Conservation (phyloP, 257 asterid species). For the Solanum commersonii region DNA sequence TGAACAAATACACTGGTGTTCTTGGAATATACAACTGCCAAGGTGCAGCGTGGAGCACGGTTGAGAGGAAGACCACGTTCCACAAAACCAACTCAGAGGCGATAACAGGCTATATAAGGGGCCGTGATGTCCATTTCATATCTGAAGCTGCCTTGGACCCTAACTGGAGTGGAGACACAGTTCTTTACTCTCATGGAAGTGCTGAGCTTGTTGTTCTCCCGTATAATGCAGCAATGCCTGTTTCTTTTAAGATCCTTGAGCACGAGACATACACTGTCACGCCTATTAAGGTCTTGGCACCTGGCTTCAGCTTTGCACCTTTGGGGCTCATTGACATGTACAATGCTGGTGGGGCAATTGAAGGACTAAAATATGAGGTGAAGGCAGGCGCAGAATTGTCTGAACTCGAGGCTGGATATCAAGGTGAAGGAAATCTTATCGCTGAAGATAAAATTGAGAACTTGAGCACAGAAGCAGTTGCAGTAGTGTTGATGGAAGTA, state of each 20-base stretch:
- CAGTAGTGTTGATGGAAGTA: conserved; percentile 38
- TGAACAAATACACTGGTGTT: conserved; percentile 72
- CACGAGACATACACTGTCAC: conserved; percentile 67
- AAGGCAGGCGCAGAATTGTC: conserved; percentile 21
- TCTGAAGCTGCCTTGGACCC: conserved; percentile 42
- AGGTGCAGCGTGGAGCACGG: conserved; percentile 78
- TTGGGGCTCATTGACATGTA: conserved; percentile 73
- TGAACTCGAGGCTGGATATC: conserved; percentile 15
- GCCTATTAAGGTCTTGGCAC: conserved; percentile 42
- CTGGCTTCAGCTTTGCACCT: conserved; percentile 51
- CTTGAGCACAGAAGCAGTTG: conserved; percentile 25
- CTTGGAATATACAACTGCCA: conserved; percentile 89
- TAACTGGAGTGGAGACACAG: conserved; percentile 61
- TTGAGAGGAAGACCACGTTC: conserved; percentile 68
- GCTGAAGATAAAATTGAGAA: conserved; percentile 16
- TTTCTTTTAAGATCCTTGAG: conserved; percentile 76
- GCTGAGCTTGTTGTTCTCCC: conserved; percentile 33
- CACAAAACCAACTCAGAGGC: conserved; percentile 53
- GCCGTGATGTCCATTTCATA: conserved; percentile 65
- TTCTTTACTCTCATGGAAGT: conserved; percentile 33
- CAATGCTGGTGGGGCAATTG: conserved; percentile 73
- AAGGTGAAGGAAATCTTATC: conserved; percentile 9
- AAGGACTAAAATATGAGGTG: conserved; percentile 39
- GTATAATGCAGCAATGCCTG: conserved; percentile 44
- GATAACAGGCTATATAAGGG: conserved; percentile 50